Conservation (phyloP, 2,329 filamentous ascomycete species). For the Trichophyton rubrum region DNA sequence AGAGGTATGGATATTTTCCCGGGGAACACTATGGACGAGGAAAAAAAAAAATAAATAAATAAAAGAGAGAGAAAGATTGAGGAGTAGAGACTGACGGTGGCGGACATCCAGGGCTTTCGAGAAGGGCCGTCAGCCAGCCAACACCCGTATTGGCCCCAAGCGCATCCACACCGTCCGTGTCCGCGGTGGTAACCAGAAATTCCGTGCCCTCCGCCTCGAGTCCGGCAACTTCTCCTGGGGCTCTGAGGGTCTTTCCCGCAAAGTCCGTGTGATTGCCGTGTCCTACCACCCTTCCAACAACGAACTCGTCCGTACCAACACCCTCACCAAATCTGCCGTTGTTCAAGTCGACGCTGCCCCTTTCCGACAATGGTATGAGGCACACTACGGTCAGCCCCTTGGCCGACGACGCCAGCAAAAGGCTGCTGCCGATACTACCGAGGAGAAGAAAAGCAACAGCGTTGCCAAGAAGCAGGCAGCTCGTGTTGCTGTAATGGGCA, state of each 20-base stretch:
- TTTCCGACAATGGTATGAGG: slow-evolving; percentile 99
- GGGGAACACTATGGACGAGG: neutral
- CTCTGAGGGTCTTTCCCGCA: slow-evolving; percentile 94
- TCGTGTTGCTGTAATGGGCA: slow-evolving; percentile 69
- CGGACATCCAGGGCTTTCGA: slow-evolving; percentile 82
- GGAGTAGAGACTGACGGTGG: neutral
- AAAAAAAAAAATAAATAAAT: too few relatives aligned
- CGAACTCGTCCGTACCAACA: slow-evolving; percentile 99
- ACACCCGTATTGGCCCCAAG: slow-evolving; percentile 97
- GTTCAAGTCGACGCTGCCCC: slow-evolving; percentile 97
- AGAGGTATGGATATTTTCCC: slow-evolving; percentile 35
- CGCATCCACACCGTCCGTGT: slow-evolving; percentile 93
- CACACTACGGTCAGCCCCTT: slow-evolving; percentile 87
- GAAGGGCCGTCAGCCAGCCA: slow-evolving; percentile 97
- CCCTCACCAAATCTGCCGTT: slow-evolving; percentile 96
- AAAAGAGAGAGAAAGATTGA: neutral
- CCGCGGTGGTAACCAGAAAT: slow-evolving; percentile 98
- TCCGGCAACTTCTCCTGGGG: slow-evolving; percentile 99
- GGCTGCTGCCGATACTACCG: slow-evolving; percentile 40
- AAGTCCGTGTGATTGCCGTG: slow-evolving; percentile 97
- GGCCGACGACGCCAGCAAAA: slow-evolving; percentile 89
- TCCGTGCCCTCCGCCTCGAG: slow-evolving; percentile 97
- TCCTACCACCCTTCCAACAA: slow-evolving; percentile 99
- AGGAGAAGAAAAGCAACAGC: slow-evolving; percentile 85
- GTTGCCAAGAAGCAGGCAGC: slow-evolving; percentile 94